Evolutionary conservation across 2,329 filamentous ascomycete genomes (phyloP), one percentile per base, ranked within the genome.

Genomic region (Elsinoe perseae): DNA sequence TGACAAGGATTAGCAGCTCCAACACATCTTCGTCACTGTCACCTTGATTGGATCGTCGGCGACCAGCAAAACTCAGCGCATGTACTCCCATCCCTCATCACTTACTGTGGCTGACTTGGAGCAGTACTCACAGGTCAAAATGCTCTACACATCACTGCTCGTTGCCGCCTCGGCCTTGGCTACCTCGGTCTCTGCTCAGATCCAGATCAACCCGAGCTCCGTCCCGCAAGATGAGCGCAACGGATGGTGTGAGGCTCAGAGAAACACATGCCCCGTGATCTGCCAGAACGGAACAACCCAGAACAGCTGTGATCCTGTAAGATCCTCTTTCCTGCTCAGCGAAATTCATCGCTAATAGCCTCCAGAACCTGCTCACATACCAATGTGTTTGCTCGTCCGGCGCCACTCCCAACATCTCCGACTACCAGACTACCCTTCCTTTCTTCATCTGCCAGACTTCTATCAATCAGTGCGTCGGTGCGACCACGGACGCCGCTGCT

Each of bases 221-320:
- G 69, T 82, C 40, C 60, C 67, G 40, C n/a, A 63, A 2, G 55
- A 65, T 40, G 62, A 66, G 21, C 71, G 70, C 61, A 61, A 69
- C 65, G 61, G 71, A 57, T 85, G 81, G 81, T 86, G 83, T 67
- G 68, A 69, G 55, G 80, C 75, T 60, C 73, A 85, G 71, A 70
- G 70, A 59, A 81, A 82, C 69, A 77, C 76, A 43, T 86, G 83
- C 72, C 80, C 79, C 14, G 66, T 75, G 57, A 75, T 85, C 61
- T 86, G 83, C 70, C 75, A 75, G 57, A 65, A 68, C 60, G 70
- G 74, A 61, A 56, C 53, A 4, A 69, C 66, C 59, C 64, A 65
- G 60, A 84, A 84, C 72, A 69, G 65, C 50, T 86, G 83, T 67
- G 74, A 81, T 60, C 43, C 70, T 32, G 83, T 86, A 76, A 67